phyloP scores from a whole-genome alignment of 2,329 filamentous ascomycete species.

The Aspergillus jensenii region DNA sequence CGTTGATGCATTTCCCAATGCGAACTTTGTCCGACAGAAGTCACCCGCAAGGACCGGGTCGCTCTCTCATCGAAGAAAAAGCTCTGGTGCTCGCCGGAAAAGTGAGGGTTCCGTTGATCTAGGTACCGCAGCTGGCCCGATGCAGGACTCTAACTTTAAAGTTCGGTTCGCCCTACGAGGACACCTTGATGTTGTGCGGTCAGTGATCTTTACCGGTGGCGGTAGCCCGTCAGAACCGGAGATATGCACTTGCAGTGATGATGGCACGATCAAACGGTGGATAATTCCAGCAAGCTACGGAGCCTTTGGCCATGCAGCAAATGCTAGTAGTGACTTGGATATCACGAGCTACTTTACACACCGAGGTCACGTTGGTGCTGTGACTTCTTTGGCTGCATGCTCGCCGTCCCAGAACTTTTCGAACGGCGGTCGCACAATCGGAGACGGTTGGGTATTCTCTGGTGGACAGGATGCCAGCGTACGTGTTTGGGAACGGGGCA shows the following conservation, averaged over 20 bases:
- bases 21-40: slow-evolving; percentile 74
- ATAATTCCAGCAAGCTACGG: slow-evolving; percentile 83
- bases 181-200: slow-evolving; percentile 89
- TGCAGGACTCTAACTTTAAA: slow-evolving; percentile 79
- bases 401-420: slow-evolving; percentile 85
- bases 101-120: slow-evolving; percentile 65
- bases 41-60: slow-evolving; percentile 69
- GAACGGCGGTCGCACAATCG: slow-evolving; percentile 80
- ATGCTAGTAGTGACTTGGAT: slow-evolving; percentile 75
- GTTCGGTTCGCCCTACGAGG: slow-evolving; percentile 88
- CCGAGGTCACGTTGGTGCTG: slow-evolving; percentile 85
- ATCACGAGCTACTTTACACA: slow-evolving; percentile 94
- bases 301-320: slow-evolving; percentile 54
- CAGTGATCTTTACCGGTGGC: slow-evolving; percentile 94
- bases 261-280: slow-evolving; percentile 95
- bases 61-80: slow-evolving; percentile 74
- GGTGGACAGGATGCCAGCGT: slow-evolving; percentile 92
- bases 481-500: slow-evolving; percentile 90
- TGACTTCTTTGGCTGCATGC: slow-evolving; percentile 83
- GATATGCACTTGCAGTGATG: slow-evolving; percentile 93
- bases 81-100: slow-evolving; percentile 69
- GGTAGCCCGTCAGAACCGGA: slow-evolving; percentile 94
- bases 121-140: slow-evolving; percentile 44
- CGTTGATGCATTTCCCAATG: slow-evolving; percentile 81
- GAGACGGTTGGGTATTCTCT: slow-evolving; percentile 98